Percentiles rank a stretch among this genome's conserved stretches.
phyloP scores from a whole-genome alignment of 108 stramenopile species.

The Stephanodiscus triporus region DNA sequence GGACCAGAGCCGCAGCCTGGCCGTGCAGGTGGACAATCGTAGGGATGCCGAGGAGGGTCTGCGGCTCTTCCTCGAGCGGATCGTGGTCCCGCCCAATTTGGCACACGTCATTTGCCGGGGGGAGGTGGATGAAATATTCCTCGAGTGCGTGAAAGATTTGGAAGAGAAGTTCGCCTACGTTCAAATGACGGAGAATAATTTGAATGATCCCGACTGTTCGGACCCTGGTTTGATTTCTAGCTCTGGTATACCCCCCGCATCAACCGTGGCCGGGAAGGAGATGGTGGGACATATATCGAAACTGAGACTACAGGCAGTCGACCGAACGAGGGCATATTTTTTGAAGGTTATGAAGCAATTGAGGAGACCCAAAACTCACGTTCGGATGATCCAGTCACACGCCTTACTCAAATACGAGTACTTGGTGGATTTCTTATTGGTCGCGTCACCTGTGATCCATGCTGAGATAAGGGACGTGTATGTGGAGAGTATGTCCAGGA shows the following conservation, averaged over 20 bases:
- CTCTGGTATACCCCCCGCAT: constrained; percentile 69
- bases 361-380: constrained; percentile 89
- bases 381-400: constrained; percentile 96
- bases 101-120: constrained; percentile 87
- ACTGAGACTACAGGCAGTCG: constrained; percentile 88
- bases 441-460: constrained; percentile 88
- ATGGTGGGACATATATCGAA: constrained; percentile 87
- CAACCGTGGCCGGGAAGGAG: constrained; percentile 90
- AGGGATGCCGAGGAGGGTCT: constrained; percentile 90
- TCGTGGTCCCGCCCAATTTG: constrained; percentile 89
- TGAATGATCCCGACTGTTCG: constrained; percentile 40
- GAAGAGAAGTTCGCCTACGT: constrained; percentile 85
- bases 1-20: constrained; percentile 90
- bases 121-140: constrained; percentile 85
- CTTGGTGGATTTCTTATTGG: constrained; percentile 88
- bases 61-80: constrained; percentile 86
- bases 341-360: constrained; percentile 76
- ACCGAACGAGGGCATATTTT: constrained; percentile 89
- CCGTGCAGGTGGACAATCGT: constrained; percentile 89
- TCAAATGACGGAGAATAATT: constrained; percentile 47
- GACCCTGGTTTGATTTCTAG: constrained; percentile 59
- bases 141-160: constrained; percentile 91
- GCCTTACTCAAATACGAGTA: constrained; percentile 88
- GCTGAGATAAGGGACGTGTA: constrained; percentile 91
- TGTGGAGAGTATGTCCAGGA: constrained; percentile 94